These are phyloP conservation scores for Pleurostoma richardsiae DNA, from an alignment of 2,329 filamentous ascomycete species.

Conservation along the genomic window DNA sequence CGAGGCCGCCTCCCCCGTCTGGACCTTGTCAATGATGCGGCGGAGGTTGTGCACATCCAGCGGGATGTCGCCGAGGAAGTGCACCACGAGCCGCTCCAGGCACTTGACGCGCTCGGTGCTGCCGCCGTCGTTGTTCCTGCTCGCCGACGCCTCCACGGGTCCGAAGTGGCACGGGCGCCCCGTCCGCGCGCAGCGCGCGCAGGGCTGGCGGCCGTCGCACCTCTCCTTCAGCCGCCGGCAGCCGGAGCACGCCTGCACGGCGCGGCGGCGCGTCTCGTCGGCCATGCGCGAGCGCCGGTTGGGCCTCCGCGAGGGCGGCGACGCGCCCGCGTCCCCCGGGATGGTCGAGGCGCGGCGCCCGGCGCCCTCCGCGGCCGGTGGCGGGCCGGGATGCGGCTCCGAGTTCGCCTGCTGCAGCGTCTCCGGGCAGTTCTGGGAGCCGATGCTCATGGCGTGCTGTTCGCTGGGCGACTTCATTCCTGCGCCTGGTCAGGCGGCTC, in stretches of 20 bases:
- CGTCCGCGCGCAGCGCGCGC: constrained; percentile 9
- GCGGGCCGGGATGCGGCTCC: too few relatives aligned
- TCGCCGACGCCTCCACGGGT: not conserved
- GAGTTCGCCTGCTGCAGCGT: too few relatives aligned
- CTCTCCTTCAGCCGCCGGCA: constrained; percentile 15
- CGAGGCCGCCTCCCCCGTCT: constrained; percentile 6
- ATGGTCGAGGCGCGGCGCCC: too few relatives aligned
- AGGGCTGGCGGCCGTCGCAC: constrained; percentile 13
- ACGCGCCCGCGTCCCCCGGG: too few relatives aligned
- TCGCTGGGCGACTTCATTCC: too few relatives aligned
- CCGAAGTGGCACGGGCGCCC: constrained; percentile 12
- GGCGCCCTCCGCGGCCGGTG: too few relatives aligned
- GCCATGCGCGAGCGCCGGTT: constrained; percentile 9
- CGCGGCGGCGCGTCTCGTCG: constrained; percentile 7
- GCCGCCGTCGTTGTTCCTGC: not conserved
- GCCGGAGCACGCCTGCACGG: constrained; percentile 7
- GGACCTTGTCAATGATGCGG: constrained; percentile 11
- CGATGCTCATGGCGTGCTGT: too few relatives aligned
- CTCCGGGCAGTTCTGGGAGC: too few relatives aligned
- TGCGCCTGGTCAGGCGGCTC: too few relatives aligned
- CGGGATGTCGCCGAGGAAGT: constrained; percentile 11
- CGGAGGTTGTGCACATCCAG: constrained; percentile 12
- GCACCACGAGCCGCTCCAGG: constrained; percentile 9
- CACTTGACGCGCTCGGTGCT: constrained; percentile 6
- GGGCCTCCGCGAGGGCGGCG: not conserved